These are phyloP conservation scores for Linnemannia exigua DNA, from an alignment of 192 early-diverging fungal species.

Conservation along the genomic window DNA sequence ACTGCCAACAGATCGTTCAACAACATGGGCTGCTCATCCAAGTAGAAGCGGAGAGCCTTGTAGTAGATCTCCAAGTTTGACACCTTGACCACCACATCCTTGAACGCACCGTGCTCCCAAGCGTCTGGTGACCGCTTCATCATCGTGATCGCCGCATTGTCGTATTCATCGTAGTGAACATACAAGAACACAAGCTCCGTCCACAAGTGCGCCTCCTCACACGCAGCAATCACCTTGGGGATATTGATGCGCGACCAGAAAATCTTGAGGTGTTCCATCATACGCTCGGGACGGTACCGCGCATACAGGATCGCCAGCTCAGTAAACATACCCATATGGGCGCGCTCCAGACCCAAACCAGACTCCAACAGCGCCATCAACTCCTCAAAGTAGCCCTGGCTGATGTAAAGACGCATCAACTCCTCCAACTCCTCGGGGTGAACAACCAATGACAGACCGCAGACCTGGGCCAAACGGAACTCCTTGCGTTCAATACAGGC, in stretches of 20 bases:
- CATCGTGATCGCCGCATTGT: conserved; percentile 97
- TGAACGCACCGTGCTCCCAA: conserved; percentile 97
- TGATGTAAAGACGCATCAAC: conserved; percentile 90
- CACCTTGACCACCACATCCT: conserved; percentile 98
- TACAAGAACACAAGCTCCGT: conserved; percentile 98
- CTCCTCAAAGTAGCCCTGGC: conserved; percentile 92
- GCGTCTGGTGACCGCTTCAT: conserved; percentile 96
- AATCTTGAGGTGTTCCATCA: conserved; percentile 98
- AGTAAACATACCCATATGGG: conserved; percentile 99
- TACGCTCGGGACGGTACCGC: conserved; percentile 94
- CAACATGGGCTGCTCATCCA: conserved; percentile 95
- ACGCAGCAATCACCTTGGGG: conserved; percentile 97
- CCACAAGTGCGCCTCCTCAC: conserved; percentile 95
- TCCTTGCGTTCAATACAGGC: conserved; percentile 96
- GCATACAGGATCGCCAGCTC: conserved; percentile 98
- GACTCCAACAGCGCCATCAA: conserved; percentile 92
- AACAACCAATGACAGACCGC: conserved; percentile 95
- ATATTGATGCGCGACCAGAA: conserved; percentile 99
- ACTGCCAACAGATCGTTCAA: conserved; percentile 94
- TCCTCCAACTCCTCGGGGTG: conserved; percentile 98
- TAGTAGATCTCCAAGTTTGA: conserved; percentile 98
- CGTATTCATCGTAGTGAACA: conserved; percentile 98
- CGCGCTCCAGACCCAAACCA: conserved; percentile 95
- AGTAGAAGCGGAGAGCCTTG: conserved; percentile 96
- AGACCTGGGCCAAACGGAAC: conserved; percentile 98